Percentiles rank a stretch among this genome's conserved stretches.
Evolutionary conservation across 1,284 basidiomycete genomes (phyloP).

Genomic region (Ganoderma lingzhi): DNA sequence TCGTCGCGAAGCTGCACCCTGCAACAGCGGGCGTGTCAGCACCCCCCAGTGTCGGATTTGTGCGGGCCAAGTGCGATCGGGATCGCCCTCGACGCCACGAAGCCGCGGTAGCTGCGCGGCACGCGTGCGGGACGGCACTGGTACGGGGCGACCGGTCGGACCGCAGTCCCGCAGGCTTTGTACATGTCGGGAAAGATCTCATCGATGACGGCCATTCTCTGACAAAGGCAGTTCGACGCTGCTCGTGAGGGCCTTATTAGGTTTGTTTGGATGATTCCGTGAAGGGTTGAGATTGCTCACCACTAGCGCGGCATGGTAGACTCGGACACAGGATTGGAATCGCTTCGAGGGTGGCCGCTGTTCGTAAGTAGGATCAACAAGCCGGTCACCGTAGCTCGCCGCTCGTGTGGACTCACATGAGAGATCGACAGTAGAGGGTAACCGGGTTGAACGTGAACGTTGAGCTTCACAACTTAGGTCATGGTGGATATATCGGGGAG

Average conservation of each 20-base stretch:
- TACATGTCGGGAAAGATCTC: neutral
- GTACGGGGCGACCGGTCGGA: slow-evolving; percentile 1
- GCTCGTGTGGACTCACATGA: neutral
- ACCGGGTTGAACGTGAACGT: neutral
- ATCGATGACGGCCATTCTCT: slow-evolving; percentile 1
- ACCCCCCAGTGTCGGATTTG: neutral
- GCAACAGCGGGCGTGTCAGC: neutral
- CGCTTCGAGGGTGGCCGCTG: neutral
- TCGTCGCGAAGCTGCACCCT: neutral
- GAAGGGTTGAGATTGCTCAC: neutral
- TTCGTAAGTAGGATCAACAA: neutral
- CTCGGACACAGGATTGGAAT: slow-evolving; percentile 3
- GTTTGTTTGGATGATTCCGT: slow-evolving; percentile 6
- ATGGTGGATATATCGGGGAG: neutral
- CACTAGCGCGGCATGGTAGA: neutral
- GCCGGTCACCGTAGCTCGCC: neutral
- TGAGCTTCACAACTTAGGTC: neutral
- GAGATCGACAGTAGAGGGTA: neutral
- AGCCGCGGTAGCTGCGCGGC: slow-evolving; percentile 5
- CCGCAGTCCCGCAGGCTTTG: slow-evolving; percentile 9
- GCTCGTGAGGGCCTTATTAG: neutral
- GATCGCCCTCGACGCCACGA: neutral
- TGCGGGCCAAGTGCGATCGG: neutral
- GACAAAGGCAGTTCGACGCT: slow-evolving; percentile 3
- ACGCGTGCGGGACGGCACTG: slow-evolving; percentile 2